Percentiles rank a stretch among this genome's conserved stretches.
Conservation (phyloP, 345 rosid genomes). For the Rhizophora apiculata region DNA sequence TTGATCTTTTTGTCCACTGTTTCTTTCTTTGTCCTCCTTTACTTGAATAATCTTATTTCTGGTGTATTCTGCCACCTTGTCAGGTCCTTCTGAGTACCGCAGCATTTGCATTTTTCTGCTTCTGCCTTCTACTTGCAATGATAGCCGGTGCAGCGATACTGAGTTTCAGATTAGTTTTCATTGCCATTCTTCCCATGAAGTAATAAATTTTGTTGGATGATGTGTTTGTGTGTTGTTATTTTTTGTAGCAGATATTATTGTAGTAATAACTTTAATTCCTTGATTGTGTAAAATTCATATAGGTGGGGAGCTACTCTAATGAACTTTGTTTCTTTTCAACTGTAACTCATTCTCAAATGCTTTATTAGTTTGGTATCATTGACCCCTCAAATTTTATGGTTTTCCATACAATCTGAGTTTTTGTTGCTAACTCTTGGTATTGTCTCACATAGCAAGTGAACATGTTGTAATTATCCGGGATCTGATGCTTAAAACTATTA, state of each 20-base stretch:
- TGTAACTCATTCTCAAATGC: conserved; percentile 87
- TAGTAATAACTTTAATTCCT: conserved; percentile 20
- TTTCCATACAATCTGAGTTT: background rate
- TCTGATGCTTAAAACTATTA: background rate
- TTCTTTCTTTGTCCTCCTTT: background rate
- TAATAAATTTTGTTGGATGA: conserved; percentile 29
- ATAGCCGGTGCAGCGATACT: conserved; percentile 98
- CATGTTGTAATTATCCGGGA: background rate
- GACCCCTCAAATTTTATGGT: conserved; percentile 2
- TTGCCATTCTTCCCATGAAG: conserved; percentile 98
- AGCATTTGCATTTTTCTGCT: conserved; percentile 96
- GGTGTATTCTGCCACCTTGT: conserved; percentile 16
- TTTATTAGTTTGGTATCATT: conserved; percentile 67
- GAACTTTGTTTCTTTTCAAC: conserved; percentile 97
- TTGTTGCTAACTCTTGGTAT: background rate
- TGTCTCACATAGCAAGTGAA: background rate
- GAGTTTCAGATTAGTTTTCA: conserved; percentile 83
- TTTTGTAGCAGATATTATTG: background rate
- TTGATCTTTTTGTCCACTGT: conserved; percentile 5
- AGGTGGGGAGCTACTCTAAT: conserved; percentile 99
- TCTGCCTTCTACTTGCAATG: conserved; percentile 89
- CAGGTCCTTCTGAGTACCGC: conserved; percentile 92
- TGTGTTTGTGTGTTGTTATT: conserved; percentile 12
- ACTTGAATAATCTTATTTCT: conserved; percentile 14
- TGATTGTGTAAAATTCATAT: conserved; percentile 23